These are phyloP conservation scores for Diaporthe humulicola DNA, from an alignment of 2,329 filamentous ascomycete genomes.

Conservation along the genomic window DNA sequence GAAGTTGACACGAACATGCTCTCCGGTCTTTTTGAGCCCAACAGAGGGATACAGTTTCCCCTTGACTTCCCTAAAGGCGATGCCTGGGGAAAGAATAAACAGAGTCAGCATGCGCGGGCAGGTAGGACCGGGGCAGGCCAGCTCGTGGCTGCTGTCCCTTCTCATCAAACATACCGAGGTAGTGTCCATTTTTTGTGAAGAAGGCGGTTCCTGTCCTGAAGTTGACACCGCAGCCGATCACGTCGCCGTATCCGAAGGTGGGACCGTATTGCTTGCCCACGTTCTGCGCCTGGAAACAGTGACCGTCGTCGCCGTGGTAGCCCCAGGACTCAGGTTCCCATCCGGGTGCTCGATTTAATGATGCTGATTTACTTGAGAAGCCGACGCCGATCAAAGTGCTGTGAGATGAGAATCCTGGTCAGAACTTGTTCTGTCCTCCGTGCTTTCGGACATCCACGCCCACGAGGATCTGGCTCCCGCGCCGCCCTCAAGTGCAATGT, in stretches of 20 bases:
- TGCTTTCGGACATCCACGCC: not conserved
- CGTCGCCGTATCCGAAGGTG: slow-evolving; percentile 67
- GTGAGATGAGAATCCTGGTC: not conserved
- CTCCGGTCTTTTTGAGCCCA: slow-evolving; percentile 75
- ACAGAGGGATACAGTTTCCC: slow-evolving; percentile 76
- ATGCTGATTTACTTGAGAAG: slow-evolving; percentile 68
- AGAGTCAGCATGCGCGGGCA: slow-evolving; percentile 44
- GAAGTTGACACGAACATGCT: slow-evolving; percentile 75
- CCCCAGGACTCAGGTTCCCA: slow-evolving; percentile 79
- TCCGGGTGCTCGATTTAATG: slow-evolving; percentile 69
- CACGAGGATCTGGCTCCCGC: no score
- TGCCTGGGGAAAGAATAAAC: slow-evolving; percentile 61
- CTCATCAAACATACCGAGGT: slow-evolving; percentile 60
- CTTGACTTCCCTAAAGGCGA: slow-evolving; percentile 76
- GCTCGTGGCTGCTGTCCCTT: slow-evolving; percentile 32
- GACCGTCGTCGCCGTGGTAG: slow-evolving; percentile 78
- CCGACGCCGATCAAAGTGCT: slow-evolving; percentile 74
- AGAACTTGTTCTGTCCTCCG: not conserved
- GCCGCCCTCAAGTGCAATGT: not conserved
- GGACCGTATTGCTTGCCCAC: slow-evolving; percentile 70
- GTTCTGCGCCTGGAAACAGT: slow-evolving; percentile 69
- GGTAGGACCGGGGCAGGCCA: not conserved
- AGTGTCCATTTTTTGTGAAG: slow-evolving; percentile 75
- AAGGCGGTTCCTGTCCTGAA: slow-evolving; percentile 75
- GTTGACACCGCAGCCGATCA: slow-evolving; percentile 76